Conservation (phyloP, 371 early-diverging fungal genomes). For the Blakeslea trispora region DNA sequence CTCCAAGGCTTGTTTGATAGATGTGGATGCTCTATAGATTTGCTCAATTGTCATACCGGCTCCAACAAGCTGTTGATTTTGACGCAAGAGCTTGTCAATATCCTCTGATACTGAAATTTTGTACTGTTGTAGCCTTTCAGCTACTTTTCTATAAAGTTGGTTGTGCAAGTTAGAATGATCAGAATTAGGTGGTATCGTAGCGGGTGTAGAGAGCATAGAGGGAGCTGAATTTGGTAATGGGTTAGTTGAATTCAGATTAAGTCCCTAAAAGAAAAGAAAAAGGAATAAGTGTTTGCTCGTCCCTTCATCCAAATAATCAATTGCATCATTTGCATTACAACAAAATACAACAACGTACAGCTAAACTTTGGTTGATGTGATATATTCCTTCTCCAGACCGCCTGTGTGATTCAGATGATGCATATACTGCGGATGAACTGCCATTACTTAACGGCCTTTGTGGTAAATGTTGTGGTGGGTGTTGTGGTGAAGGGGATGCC, state of each 20-base stretch:
- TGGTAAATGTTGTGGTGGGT: slow-evolving; percentile 30
- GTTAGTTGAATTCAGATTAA: slow-evolving; percentile 28
- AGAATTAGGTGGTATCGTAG: slow-evolving; percentile 4
- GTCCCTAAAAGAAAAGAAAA: too few relatives aligned
- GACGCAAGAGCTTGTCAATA: slow-evolving; percentile 56
- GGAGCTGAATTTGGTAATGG: slow-evolving; percentile 32
- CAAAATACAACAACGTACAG: slow-evolving; percentile 21
- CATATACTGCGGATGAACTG: slow-evolving; percentile 23
- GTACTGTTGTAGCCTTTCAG: slow-evolving; percentile 46
- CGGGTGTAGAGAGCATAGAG: slow-evolving; percentile 17
- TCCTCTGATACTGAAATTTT: slow-evolving; percentile 51
- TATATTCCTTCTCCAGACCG: slow-evolving; percentile 45
- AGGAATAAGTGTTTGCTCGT: too few relatives aligned
- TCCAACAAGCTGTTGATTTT: slow-evolving; percentile 64
- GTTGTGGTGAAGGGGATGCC: slow-evolving; percentile 21
- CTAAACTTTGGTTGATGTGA: slow-evolving; percentile 47
- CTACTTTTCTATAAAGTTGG: slow-evolving; percentile 43
- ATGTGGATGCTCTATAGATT: slow-evolving; percentile 54
- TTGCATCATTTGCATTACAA: not conserved
- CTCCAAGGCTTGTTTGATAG: slow-evolving; percentile 54
- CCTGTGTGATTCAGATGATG: slow-evolving; percentile 23
- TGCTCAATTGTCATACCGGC: slow-evolving; percentile 64
- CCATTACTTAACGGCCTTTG: slow-evolving; percentile 28
- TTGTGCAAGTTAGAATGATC: slow-evolving; percentile 24
- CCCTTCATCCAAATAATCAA: not conserved